Percentiles rank a stretch among this genome's conserved stretches.
Conservation (phyloP, 352 stramenopile genomes). For the Globisporangium mamillatum region DNA sequence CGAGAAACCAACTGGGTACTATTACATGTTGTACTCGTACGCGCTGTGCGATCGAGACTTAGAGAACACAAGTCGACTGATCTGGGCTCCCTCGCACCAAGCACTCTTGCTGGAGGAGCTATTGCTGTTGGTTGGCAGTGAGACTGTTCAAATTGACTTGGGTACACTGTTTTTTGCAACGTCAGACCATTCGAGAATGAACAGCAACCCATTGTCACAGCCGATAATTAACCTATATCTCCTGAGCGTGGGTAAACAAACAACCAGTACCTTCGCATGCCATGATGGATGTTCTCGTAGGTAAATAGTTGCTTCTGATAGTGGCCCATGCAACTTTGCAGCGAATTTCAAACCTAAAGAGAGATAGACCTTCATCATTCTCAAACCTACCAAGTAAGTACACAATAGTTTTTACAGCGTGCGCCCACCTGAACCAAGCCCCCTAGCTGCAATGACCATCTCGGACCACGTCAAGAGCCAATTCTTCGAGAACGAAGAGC, state of each 20-base stretch:
- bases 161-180: neutral
- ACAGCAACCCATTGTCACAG: neutral
- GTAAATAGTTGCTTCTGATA: neutral
- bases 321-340: too few species aligned
- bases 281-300: neutral
- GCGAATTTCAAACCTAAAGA: too few species aligned
- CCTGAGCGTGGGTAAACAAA: neutral
- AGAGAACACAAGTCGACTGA: too few species aligned
- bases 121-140: too few species aligned
- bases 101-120: too few species aligned
- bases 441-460: conserved; percentile 5
- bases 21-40: too few species aligned
- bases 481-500: conserved; percentile 13
- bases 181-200: neutral
- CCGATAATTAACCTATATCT: neutral
- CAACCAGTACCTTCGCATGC: neutral
- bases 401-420: neutral
- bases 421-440: neutral
- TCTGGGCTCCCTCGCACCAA: too few species aligned
- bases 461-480: conserved; percentile 12
- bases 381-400: neutral
- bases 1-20: too few species aligned
- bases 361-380: neutral
- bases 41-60: too few species aligned
- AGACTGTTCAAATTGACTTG: too few species aligned